Evolutionary conservation across 169 alveolate genomes (phyloP), one percentile per base, ranked within the genome.

Genomic region (Cryptosporidium tyzzeri): DNA sequence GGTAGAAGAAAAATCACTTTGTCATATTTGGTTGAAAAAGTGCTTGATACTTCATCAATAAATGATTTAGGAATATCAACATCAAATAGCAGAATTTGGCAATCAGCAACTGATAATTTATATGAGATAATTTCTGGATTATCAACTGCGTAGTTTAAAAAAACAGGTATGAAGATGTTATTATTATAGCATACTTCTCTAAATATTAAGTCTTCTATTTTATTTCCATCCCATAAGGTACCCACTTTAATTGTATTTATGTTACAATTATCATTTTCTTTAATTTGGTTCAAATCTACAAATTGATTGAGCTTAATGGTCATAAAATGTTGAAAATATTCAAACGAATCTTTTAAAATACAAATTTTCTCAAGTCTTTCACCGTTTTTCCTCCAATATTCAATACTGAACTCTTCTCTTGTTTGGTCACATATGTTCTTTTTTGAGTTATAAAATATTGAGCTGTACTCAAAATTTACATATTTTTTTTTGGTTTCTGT

Each of bases 111-210:
- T n/a, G 39, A 65, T 26, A 80, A 26, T 65, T 80, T 80, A 44
- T 61, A 80, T 59, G 80, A 59, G 8, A 45, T 80, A 21, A 51
- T 80, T 80, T 80, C 89, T 41, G 75, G 80, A 44, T 23, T 44
- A 26, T 80, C 89, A 59, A 3, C 29, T 5, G 41, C 6, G 65
- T 61, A 80, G 62, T 80, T 80, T 65, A 80, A 65, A 41, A 80
- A 9, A 10, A 80, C 89, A 26, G 74, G 74, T 26, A 65, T 50
- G 5, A 21, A 80, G 14, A 14, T 44, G 6, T 12, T 37, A 33
- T 80, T 62, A 45, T 8, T 80, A 18, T 41, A 80, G 31, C 89
- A 80, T 16, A 65, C 55, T 59, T 80, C 89, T 80, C 89, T 80
- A 31, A 80, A 61, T 44, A 59, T 26, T n/a, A 80, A 35, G 48